phyloP scores from a whole-genome alignment of 805 yeast genomes.

The Sugiyamaella qingdaonensis region DNA sequence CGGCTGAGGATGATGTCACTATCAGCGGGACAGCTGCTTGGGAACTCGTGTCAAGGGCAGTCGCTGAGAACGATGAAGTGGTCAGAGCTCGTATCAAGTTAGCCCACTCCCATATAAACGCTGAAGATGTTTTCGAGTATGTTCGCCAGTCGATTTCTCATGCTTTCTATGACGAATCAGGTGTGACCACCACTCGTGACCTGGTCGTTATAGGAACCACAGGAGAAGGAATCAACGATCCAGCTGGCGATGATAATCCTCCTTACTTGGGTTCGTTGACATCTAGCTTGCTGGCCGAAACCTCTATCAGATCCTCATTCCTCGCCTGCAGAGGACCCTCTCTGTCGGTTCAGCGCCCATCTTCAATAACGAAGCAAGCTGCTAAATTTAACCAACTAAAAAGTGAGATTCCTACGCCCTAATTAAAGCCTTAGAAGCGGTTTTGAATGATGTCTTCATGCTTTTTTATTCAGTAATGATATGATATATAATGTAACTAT shows the following conservation, averaged over 20 bases:
- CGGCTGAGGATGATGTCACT: conserved; percentile 7
- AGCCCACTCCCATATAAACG: not conserved
- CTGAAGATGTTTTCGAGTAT: not conserved
- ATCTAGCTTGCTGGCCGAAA: not conserved
- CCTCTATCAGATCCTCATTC: not conserved
- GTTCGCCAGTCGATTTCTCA: not conserved
- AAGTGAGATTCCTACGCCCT: too few species aligned
- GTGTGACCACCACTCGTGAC: not conserved
- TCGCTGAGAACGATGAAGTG: not conserved
- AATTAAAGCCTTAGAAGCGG: too few species aligned
- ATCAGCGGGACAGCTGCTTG: conserved; percentile 8
- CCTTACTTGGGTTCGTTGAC: not conserved
- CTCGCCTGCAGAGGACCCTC: not conserved
- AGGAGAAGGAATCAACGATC: not conserved
- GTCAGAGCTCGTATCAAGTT: not conserved
- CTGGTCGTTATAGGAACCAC: not conserved
- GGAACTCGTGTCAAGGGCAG: conserved; percentile 5
- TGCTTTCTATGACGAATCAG: not conserved
- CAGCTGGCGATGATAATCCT: not conserved
- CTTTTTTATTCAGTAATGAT: too few species aligned
- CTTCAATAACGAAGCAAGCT: too few species aligned
- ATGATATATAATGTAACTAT: too few species aligned
- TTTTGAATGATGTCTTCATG: too few species aligned
- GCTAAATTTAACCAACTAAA: too few species aligned
- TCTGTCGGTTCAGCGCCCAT: too few species aligned